Evolutionary conservation across 257 asterid genomes (phyloP).

Genomic region (Mitragyna speciosa): DNA sequence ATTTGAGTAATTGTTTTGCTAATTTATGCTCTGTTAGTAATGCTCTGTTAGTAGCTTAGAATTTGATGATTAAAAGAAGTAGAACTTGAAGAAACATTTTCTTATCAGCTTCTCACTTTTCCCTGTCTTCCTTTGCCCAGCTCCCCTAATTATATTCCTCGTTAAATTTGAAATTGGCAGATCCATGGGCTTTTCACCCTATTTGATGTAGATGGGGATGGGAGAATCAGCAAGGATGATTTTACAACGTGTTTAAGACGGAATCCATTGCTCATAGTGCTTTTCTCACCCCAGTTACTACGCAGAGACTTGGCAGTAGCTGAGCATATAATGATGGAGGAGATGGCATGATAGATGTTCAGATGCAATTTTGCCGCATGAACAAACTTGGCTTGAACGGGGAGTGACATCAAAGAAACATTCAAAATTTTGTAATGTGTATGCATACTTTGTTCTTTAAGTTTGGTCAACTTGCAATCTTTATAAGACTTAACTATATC

Average conservation of each 20-base stretch:
- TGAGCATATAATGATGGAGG: conserved; percentile 35
- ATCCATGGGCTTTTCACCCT: conserved; percentile 53
- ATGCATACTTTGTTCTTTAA: background rate
- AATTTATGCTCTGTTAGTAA: background rate
- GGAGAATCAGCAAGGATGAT: conserved; percentile 67
- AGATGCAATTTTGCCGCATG: conserved; percentile 3
- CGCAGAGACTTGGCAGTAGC: conserved; percentile 22
- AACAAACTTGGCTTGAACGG: background rate
- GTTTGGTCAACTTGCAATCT: too few relatives aligned
- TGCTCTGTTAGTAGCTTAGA: background rate
- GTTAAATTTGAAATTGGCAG: conserved; percentile 36
- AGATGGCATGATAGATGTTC: conserved; percentile 8
- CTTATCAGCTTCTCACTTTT: background rate
- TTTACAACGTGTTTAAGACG: conserved; percentile 56
- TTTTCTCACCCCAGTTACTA: conserved; percentile 53
- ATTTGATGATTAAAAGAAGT: background rate
- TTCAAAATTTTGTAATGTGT: background rate
- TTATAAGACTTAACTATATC: background rate
- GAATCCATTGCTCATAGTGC: conserved; percentile 68
- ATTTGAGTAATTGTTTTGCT: background rate
- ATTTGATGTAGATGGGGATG: conserved; percentile 67
- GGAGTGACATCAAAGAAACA: background rate
- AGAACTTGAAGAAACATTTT: background rate
- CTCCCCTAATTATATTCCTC: background rate
- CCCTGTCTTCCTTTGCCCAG: background rate